Percentiles rank a stretch among this genome's conserved stretches.
These are phyloP conservation scores for Chlorella vulgaris DNA, from an alignment of 139 green algal species.

Conservation along the genomic window DNA sequence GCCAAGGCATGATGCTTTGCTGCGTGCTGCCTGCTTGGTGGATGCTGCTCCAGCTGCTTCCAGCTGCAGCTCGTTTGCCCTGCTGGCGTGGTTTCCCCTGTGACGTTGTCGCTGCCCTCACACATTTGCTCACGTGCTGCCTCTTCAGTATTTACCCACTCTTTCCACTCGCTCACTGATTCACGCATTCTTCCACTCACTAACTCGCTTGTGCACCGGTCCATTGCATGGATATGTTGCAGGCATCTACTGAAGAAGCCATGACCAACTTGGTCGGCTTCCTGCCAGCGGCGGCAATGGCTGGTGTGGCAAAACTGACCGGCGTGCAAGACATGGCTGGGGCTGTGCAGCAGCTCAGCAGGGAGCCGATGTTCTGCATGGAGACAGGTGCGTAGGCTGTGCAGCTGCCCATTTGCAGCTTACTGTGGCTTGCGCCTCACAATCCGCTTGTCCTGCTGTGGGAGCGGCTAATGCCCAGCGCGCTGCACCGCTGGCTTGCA, in stretches of 20 bases:
- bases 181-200: not conserved
- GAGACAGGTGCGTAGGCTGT: conserved; percentile 21
- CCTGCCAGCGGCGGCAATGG: conserved; percentile 14
- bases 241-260: not conserved
- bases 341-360: not conserved
- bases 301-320: not conserved
- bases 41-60: too few relatives aligned
- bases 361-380: conserved; percentile 19
- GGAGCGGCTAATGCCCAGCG: too few relatives aligned
- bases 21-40: not conserved
- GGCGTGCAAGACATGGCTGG: not conserved
- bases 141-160: too few relatives aligned
- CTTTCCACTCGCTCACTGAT: too few relatives aligned
- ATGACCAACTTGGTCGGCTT: not conserved
- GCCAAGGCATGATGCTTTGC: not conserved
- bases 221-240: too few relatives aligned
- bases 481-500: too few relatives aligned
- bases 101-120: not conserved
- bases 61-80: too few relatives aligned
- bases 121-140: not conserved
- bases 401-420: too few relatives aligned
- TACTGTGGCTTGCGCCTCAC: too few relatives aligned
- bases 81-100: not conserved
- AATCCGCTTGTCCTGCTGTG: too few relatives aligned
- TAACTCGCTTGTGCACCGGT: too few relatives aligned